Evolutionary conservation across 2,329 filamentous ascomycete species (phyloP).

Genomic region (Rhynchosporium graminicola): DNA sequence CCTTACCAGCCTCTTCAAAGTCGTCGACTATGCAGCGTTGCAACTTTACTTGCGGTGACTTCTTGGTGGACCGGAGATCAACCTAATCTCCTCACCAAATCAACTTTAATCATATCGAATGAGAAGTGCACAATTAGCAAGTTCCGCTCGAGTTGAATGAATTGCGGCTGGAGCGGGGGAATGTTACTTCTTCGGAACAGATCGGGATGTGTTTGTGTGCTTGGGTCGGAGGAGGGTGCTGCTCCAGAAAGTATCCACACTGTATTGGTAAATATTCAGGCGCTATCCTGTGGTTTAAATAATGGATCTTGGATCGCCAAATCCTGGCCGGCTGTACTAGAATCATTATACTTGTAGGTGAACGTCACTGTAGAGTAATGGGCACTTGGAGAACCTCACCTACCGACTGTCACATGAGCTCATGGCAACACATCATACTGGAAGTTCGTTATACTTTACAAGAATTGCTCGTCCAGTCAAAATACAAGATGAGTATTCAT

Average conservation of each 20-base stretch:
- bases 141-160: neutral
- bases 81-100: neutral
- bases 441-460: neutral
- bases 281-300: neutral
- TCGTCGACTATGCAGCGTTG: constrained; percentile 2
- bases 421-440: too few relatives aligned
- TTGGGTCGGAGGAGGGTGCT: too few relatives aligned
- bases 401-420: too few relatives aligned
- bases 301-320: too few relatives aligned
- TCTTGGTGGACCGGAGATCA: constrained; percentile 10
- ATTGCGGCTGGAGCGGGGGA: neutral
- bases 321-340: too few relatives aligned
- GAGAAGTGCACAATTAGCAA: constrained; percentile 1
- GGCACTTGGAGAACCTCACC: too few relatives aligned
- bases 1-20: constrained; percentile 11
- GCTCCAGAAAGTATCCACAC: too few relatives aligned
- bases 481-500: neutral
- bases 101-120: neutral
- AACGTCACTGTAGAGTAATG: too few relatives aligned
- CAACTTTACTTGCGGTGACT: neutral
- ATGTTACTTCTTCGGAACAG: too few relatives aligned
- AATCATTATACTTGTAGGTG: too few relatives aligned
- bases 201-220: too few relatives aligned
- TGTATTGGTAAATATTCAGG: too few relatives aligned
- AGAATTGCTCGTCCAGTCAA: neutral